Evolutionary conservation across 305 asterid genomes (phyloP).

Genomic region (Salvia sclarea): DNA sequence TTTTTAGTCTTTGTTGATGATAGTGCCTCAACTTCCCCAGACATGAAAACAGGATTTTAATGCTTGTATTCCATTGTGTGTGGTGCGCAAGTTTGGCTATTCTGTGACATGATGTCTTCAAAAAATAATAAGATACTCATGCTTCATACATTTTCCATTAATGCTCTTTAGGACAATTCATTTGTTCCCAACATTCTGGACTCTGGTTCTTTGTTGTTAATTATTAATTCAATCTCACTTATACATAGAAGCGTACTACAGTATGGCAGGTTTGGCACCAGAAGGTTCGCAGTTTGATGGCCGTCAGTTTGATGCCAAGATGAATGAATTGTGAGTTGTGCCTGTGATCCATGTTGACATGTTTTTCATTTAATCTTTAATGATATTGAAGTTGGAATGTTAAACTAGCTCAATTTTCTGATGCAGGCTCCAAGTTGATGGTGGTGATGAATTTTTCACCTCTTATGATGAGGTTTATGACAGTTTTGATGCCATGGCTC

Average conservation of each 20-base stretch:
- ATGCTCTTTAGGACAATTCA: too few relatives aligned
- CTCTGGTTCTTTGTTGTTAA: neutral
- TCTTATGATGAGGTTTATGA: conserved; percentile 65
- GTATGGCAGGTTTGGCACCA: conserved; percentile 55
- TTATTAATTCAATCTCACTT: neutral
- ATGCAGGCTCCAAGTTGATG: conserved; percentile 61
- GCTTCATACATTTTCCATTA: too few relatives aligned
- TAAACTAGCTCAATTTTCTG: conserved; percentile 13
- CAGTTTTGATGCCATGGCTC: conserved; percentile 66
- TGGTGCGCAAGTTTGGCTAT: conserved; percentile 49
- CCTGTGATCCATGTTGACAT: neutral
- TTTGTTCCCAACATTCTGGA: neutral
- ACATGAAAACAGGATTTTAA: conserved; percentile 47
- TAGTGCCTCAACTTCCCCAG: conserved; percentile 32
- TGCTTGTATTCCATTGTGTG: conserved; percentile 37
- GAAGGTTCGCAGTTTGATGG: conserved; percentile 55
- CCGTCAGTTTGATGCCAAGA: conserved; percentile 48
- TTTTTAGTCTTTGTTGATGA: conserved; percentile 9
- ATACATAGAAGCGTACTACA: conserved; percentile 20
- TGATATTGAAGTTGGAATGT: neutral
- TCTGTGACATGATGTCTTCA: conserved; percentile 30
- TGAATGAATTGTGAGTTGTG: conserved; percentile 46
- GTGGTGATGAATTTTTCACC: conserved; percentile 54
- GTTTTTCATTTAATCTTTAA: neutral
- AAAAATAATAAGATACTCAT: too few relatives aligned